A percentile compares a stretch with the other conserved stretches of the same genome.
Conservation (phyloP, 768 basidiomycete species). For the Lepiota brunneoincarnata region DNA sequence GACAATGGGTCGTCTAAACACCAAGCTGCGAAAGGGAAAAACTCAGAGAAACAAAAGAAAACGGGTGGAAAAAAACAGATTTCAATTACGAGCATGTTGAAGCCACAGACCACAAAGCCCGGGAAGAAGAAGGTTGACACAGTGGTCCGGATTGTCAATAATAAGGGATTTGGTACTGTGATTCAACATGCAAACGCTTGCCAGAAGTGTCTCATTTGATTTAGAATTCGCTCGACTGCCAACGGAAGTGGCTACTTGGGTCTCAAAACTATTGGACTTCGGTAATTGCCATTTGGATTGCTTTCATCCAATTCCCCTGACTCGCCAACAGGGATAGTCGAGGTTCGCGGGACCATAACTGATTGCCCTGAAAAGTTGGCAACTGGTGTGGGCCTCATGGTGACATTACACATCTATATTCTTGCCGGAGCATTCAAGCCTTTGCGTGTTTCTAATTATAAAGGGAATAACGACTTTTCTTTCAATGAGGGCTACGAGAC, state of each 20-base stretch:
- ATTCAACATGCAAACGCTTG: not conserved
- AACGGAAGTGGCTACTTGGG: conserved; percentile 68
- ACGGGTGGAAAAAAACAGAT: conserved; percentile 58
- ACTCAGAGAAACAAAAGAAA: conserved; percentile 32
- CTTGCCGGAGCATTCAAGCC: conserved; percentile 62
- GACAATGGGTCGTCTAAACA: conserved; percentile 31
- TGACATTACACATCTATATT: conserved; percentile 74
- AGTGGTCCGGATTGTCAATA: conserved; percentile 66
- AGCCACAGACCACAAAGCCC: conserved; percentile 45
- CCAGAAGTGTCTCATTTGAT: not conserved
- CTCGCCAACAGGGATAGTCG: conserved; percentile 49
- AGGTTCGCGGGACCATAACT: conserved; percentile 69
- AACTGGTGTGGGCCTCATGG: conserved; percentile 74
- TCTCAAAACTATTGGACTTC: conserved; percentile 70
- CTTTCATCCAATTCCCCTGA: not conserved
- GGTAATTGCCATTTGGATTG: conserved; percentile 34
- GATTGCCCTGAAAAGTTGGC: conserved; percentile 73
- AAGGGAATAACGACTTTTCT: conserved; percentile 23
- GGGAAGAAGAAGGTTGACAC: conserved; percentile 60
- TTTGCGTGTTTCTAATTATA: not conserved
- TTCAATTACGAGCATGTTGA: conserved; percentile 65
- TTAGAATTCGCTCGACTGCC: conserved; percentile 78
- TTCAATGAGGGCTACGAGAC: conserved; percentile 84
- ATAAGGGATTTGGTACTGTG: conserved; percentile 59
- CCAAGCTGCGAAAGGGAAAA: conserved; percentile 12